Conservation (phyloP, 129 eudicot genomes). For the Apium graveolens region DNA sequence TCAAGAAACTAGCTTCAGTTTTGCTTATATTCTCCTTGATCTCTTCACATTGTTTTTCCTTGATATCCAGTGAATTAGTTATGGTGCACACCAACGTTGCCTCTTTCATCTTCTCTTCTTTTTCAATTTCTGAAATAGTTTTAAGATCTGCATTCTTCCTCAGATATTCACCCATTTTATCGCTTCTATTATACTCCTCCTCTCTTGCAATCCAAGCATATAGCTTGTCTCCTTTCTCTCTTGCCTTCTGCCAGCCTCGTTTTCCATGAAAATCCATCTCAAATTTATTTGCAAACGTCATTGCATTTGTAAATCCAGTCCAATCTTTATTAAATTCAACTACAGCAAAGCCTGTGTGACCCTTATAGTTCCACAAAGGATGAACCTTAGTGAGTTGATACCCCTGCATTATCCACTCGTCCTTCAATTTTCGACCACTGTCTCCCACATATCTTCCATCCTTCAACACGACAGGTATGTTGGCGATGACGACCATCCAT, state of each 20-base stretch:
- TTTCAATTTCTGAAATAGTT: constrained; percentile 47
- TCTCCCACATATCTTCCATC: constrained; percentile 45
- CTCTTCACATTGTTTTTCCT: constrained; percentile 39
- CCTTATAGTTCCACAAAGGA: constrained; percentile 54
- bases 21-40: constrained; percentile 36
- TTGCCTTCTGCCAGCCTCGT: constrained; percentile 32
- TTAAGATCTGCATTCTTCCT: constrained; percentile 49
- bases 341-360: constrained; percentile 58
- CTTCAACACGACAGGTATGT: constrained; percentile 33
- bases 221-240: constrained; percentile 42
- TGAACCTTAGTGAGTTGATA: constrained; percentile 46
- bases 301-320: constrained; percentile 43
- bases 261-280: constrained; percentile 46
- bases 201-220: constrained; percentile 68
- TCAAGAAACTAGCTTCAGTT: constrained; percentile 22
- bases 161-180: constrained; percentile 44
- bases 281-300: constrained; percentile 47
- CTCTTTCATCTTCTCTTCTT: constrained; percentile 29
- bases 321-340: constrained; percentile 53
- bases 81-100: constrained; percentile 30
- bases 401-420: constrained; percentile 47
- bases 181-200: constrained; percentile 33
- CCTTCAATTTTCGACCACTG: constrained; percentile 48
- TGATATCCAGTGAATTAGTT: constrained; percentile 25
- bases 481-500: constrained; percentile 68